These are phyloP conservation scores for Pythium vanterpoolii DNA, from an alignment of 352 stramenopile genomes.

Conservation along the genomic window DNA sequence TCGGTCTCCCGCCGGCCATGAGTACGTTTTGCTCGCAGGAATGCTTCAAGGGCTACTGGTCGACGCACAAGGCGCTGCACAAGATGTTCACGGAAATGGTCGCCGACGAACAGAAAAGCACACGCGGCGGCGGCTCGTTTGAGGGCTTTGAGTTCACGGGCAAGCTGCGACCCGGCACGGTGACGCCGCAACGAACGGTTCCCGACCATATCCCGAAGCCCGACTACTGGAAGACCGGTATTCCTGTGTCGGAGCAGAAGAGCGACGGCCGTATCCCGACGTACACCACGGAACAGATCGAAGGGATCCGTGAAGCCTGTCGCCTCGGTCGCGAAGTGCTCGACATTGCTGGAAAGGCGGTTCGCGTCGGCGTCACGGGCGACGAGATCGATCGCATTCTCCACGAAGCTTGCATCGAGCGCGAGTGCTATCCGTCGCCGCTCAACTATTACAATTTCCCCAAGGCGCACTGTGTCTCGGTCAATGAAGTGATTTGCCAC, in stretches of 20 bases:
- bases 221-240: conserved; percentile 90
- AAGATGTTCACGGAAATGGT: conserved; percentile 91
- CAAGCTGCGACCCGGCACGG: conserved; percentile 70
- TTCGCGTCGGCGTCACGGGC: conserved; percentile 90
- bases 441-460: conserved; percentile 98
- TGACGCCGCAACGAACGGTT: conserved; percentile 75
- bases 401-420: conserved; percentile 90
- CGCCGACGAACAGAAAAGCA: conserved; percentile 29
- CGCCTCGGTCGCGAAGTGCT: conserved; percentile 91
- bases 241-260: conserved; percentile 66
- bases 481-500: conserved; percentile 97
- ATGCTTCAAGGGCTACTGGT: conserved; percentile 97
- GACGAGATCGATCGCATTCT: conserved; percentile 98
- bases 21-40: conserved; percentile 92
- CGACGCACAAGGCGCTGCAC: conserved; percentile 95
- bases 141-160: conserved; percentile 85
- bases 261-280: conserved; percentile 85
- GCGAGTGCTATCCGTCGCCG: conserved; percentile 94
- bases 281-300: conserved; percentile 93
- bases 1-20: conserved; percentile 80
- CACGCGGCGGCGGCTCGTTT: conserved; percentile 30
- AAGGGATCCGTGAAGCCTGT: conserved; percentile 91
- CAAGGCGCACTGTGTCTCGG: conserved; percentile 88
- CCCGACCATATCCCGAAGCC: conserved; percentile 77
- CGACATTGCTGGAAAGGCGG: conserved; percentile 89